phyloP scores from a whole-genome alignment of 2,329 filamentous ascomycete species.

The Aureobasidium sp. region DNA sequence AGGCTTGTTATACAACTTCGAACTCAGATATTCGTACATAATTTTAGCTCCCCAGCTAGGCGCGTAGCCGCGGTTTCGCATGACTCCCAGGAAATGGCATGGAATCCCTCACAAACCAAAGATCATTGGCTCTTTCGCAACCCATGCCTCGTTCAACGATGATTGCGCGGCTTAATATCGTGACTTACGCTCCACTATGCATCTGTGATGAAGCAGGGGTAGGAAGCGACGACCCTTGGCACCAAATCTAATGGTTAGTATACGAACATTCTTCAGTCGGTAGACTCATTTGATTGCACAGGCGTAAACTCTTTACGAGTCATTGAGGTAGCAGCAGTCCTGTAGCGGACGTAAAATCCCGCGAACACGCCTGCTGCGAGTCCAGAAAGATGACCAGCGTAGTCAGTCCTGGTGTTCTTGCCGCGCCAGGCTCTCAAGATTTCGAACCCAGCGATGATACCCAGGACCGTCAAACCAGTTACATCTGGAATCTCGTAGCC shows the following conservation, averaged over 20 bases:
- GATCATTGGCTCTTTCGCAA: too few relatives aligned
- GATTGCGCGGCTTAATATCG: too few relatives aligned
- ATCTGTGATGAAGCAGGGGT: background rate
- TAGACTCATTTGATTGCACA: background rate
- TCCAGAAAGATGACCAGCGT: conserved; percentile 29
- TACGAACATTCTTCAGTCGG: background rate
- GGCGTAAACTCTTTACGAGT: background rate
- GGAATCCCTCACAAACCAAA: too few relatives aligned
- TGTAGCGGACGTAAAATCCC: conserved; percentile 14
- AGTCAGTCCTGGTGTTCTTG: conserved; percentile 23
- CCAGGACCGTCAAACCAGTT: conserved; percentile 31
- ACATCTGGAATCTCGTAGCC: conserved; percentile 24
- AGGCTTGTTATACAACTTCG: background rate
- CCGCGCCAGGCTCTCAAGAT: conserved; percentile 18
- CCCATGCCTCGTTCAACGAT: too few relatives aligned
- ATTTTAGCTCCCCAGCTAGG: too few relatives aligned
- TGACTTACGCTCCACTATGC: background rate
- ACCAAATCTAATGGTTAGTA: background rate
- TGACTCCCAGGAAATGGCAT: too few relatives aligned
- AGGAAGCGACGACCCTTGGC: background rate
- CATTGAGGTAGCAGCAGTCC: conserved; percentile 8
- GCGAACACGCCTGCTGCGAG: conserved; percentile 19
- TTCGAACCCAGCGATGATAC: conserved; percentile 22
- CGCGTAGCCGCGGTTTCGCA: too few relatives aligned
- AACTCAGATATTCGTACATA: background rate